These are phyloP conservation scores for Citrus inodora DNA, from an alignment of 345 rosid species.

Conservation along the genomic window DNA sequence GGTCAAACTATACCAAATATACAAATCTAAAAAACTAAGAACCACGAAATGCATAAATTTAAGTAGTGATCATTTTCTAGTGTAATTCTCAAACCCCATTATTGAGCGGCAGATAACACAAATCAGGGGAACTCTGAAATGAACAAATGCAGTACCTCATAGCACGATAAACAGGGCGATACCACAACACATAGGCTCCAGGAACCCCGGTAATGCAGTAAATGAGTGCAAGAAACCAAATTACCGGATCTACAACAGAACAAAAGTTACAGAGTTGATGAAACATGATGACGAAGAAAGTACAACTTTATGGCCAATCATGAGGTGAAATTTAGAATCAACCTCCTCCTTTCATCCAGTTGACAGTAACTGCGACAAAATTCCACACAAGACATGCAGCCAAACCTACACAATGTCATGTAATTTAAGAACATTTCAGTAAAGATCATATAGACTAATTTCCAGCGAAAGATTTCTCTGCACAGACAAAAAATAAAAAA, in stretches of 20 bases:
- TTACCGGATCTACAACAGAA: slow-evolving; percentile 60
- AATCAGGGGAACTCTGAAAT: slow-evolving; percentile 1
- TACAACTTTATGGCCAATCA: neutral
- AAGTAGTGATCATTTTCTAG: neutral
- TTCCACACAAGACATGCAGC: slow-evolving; percentile 79
- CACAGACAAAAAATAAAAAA: neutral
- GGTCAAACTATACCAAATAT: neutral
- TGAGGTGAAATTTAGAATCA: slow-evolving; percentile 9
- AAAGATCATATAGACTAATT: slow-evolving; percentile 1
- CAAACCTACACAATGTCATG: slow-evolving; percentile 54
- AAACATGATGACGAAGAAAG: slow-evolving; percentile 6
- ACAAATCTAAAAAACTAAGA: neutral
- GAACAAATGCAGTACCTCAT: slow-evolving; percentile 56
- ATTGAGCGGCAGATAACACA: neutral
- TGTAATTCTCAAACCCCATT: neutral
- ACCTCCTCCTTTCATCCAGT: slow-evolving; percentile 98
- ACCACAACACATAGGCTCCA: slow-evolving; percentile 87
- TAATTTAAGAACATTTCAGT: slow-evolving; percentile 6
- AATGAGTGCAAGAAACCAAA: slow-evolving; percentile 95
- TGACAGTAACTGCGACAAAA: slow-evolving; percentile 75
- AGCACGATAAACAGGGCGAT: slow-evolving; percentile 95
- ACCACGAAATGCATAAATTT: neutral
- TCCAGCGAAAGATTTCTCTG: neutral
- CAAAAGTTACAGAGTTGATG: slow-evolving; percentile 12
- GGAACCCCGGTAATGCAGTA: slow-evolving; percentile 88